Conservation (phyloP, 2,329 filamentous ascomycete genomes). For the Cladosporium sp. region DNA sequence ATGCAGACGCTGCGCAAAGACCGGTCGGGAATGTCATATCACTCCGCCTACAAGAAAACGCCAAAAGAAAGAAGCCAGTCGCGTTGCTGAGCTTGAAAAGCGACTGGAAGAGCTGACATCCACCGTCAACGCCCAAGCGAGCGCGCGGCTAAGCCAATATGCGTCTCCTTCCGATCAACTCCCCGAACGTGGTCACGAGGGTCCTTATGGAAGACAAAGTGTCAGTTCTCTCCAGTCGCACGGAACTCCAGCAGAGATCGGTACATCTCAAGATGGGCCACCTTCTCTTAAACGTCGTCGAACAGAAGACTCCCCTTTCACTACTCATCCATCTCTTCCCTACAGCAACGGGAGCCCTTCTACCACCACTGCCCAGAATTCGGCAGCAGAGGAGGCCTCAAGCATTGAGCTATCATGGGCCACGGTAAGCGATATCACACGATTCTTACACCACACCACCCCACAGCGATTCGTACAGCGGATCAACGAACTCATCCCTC, state of each 20-base stretch:
- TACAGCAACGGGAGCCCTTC: constrained; percentile 4
- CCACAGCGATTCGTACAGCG: constrained; percentile 27
- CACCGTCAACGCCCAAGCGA: constrained; percentile 35
- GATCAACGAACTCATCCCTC: constrained; percentile 46
- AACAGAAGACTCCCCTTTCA: constrained; percentile 17
- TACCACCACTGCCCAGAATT: constrained; percentile 6
- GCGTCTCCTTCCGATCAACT: constrained; percentile 2
- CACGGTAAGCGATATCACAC: constrained; percentile 19
- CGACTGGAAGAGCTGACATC: constrained; percentile 87
- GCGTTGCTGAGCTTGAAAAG: constrained; percentile 85
- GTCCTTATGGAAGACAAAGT: constrained; percentile 4
- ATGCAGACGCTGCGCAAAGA: constrained; percentile 68
- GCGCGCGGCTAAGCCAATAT: constrained; percentile 1
- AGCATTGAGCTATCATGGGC: constrained; percentile 17
- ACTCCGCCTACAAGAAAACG: constrained; percentile 72
- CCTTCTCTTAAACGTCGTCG: constrained; percentile 22
- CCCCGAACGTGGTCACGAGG: not conserved
- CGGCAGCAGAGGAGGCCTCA: constrained; percentile 2
- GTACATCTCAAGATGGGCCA: not conserved
- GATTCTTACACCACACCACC: constrained; percentile 22
- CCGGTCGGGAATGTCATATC: constrained; percentile 69
- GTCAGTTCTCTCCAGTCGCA: constrained; percentile 4
- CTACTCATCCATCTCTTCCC: not conserved
- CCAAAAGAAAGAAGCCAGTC: constrained; percentile 86
- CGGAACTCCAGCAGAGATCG: not conserved